phyloP scores from a whole-genome alignment of 768 basidiomycete species.

The Naganishia onofrii region DNA sequence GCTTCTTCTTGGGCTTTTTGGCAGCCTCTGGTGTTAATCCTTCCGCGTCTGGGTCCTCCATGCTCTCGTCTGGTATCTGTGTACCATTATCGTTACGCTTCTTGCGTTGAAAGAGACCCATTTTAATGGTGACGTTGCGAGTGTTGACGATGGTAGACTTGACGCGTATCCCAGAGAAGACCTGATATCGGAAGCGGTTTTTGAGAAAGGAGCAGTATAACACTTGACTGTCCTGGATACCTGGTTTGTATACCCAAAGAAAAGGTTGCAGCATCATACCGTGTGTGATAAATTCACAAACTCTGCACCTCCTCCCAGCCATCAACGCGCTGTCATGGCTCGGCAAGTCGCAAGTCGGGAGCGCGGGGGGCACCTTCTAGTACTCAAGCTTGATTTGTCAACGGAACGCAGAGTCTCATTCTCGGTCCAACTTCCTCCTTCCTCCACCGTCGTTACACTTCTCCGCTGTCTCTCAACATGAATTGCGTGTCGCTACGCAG shows the following conservation, averaged over 20 bases:
- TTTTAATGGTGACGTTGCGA: background rate
- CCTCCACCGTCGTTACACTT: no score
- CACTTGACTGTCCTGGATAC: background rate
- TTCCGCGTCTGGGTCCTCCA: constrained; percentile 53
- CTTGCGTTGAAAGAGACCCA: constrained; percentile 30
- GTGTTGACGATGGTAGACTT: no score
- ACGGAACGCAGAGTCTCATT: background rate
- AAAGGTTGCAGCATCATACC: no score
- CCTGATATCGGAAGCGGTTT: background rate
- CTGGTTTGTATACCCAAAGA: background rate
- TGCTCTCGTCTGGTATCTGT: constrained; percentile 49
- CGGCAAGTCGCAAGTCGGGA: background rate
- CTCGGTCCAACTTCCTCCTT: no score
- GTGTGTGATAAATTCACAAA: background rate
- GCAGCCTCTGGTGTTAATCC: constrained; percentile 58
- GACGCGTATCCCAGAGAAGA: background rate
- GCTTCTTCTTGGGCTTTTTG: constrained; percentile 79
- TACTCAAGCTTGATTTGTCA: constrained; percentile 17
- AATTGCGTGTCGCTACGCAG: no score
- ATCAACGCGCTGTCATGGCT: background rate
- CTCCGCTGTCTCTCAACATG: no score
- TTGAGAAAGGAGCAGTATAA: background rate
- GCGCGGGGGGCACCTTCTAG: no score
- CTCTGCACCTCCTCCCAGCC: background rate
- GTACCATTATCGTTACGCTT: constrained; percentile 27